Evolutionary conservation across 2,329 filamentous ascomycete genomes (phyloP).

Genomic region (Beauveria asiatica): DNA sequence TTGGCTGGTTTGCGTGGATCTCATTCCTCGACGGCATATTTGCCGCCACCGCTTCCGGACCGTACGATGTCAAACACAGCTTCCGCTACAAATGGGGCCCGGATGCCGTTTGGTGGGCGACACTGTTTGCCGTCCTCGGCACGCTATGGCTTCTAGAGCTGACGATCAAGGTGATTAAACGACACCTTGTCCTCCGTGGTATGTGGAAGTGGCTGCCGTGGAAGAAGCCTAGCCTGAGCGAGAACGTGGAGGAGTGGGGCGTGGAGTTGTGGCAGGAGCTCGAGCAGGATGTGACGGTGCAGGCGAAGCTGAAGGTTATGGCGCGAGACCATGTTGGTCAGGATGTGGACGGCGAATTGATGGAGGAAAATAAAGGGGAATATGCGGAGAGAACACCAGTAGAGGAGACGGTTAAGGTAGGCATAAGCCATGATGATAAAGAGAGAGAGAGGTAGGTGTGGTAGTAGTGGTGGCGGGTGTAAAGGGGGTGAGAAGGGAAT

Average conservation of each 20-base stretch:
- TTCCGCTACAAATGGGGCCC: conserved; percentile 60
- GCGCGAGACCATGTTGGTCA: conserved; percentile 25
- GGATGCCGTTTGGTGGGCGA: conserved; percentile 66
- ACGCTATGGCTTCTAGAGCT: conserved; percentile 58
- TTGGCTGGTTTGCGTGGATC: conserved; percentile 68
- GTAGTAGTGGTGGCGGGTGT: not conserved
- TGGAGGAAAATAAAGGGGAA: conserved; percentile 16
- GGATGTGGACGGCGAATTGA: conserved; percentile 17
- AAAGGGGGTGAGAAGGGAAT: not conserved
- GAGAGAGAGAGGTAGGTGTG: conserved; percentile 2
- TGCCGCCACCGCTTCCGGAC: conserved; percentile 33
- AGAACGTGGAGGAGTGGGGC: conserved; percentile 41
- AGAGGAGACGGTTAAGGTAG: conserved; percentile 4
- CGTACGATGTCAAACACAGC: conserved; percentile 60
- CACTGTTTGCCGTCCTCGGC: conserved; percentile 54
- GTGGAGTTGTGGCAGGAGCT: conserved; percentile 51
- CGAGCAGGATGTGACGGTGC: conserved; percentile 41
- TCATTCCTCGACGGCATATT: conserved; percentile 61
- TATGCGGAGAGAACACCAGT: not conserved
- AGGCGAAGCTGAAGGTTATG: conserved; percentile 33
- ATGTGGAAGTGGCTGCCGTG: conserved; percentile 40
- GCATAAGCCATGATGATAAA: not conserved
- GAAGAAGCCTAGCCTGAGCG: conserved; percentile 25
- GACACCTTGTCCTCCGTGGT: conserved; percentile 36
- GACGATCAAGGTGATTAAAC: conserved; percentile 42